These are phyloP conservation scores for Eucalyptus erythrocorys DNA, from an alignment of 345 rosid species.

Conservation along the genomic window DNA sequence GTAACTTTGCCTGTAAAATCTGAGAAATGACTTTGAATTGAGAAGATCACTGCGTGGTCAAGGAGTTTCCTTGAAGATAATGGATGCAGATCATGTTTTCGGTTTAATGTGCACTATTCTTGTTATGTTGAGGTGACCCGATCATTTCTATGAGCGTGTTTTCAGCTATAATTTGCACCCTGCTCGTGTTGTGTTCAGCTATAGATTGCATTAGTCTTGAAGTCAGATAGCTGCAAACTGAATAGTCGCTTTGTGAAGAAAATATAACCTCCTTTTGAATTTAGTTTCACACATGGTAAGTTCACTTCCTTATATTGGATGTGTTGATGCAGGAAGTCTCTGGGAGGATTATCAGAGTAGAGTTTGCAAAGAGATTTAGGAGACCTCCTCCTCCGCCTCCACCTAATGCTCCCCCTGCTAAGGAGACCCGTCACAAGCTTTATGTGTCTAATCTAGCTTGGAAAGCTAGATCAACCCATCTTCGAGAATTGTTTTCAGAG, in stretches of 20 bases:
- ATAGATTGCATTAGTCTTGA: neutral
- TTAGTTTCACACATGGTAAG: neutral
- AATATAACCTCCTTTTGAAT: neutral
- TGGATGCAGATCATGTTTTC: neutral
- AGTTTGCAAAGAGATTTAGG: constrained; percentile 57
- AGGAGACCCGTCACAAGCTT: constrained; percentile 58
- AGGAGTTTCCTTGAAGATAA: neutral
- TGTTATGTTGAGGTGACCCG: neutral
- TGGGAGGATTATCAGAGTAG: constrained; percentile 64
- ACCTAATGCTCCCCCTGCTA: constrained; percentile 14
- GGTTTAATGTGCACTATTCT: neutral
- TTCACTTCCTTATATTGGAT: neutral
- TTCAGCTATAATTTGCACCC: neutral
- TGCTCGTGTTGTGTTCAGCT: neutral
- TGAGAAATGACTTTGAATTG: neutral
- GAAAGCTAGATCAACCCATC: constrained; percentile 77
- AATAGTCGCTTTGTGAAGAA: neutral
- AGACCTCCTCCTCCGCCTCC: constrained; percentile 33
- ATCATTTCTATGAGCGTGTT: neutral
- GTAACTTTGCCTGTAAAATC: neutral
- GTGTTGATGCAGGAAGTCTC: constrained; percentile 44
- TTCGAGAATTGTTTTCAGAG: constrained; percentile 59
- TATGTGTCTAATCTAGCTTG: constrained; percentile 81
- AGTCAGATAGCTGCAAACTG: neutral
- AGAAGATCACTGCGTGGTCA: neutral